phyloP scores from a whole-genome alignment of 306 rosid genomes.

The Cucurbita argyrosperma region DNA sequence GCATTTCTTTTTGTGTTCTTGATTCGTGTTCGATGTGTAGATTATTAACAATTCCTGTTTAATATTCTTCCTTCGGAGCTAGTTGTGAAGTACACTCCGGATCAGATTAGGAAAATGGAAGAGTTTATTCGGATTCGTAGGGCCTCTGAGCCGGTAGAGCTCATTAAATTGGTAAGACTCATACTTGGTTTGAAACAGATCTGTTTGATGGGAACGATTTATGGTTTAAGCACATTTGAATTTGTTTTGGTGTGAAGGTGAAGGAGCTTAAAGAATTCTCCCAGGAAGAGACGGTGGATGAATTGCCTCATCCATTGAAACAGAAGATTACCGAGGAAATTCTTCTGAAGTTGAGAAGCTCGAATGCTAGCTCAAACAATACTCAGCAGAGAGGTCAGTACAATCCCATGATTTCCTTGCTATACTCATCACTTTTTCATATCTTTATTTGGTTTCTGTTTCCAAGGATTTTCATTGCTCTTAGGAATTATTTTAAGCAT shows the following conservation, averaged over 20 bases:
- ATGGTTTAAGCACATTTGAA: background rate
- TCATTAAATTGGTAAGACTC: constrained; percentile 56
- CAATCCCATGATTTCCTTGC: background rate
- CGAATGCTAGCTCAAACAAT: constrained; percentile 28
- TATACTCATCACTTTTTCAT: background rate
- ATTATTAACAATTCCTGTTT: constrained; percentile 7
- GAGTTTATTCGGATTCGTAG: constrained; percentile 58
- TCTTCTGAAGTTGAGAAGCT: constrained; percentile 37
- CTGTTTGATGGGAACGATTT: background rate
- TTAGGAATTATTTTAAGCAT: background rate
- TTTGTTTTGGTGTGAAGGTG: constrained; percentile 30
- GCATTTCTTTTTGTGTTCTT: background rate
- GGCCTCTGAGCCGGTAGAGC: constrained; percentile 52
- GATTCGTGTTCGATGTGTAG: background rate
- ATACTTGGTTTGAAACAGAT: background rate
- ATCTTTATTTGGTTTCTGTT: background rate
- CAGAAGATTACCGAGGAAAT: constrained; percentile 55
- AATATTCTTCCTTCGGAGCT: constrained; percentile 6
- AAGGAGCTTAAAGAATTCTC: constrained; percentile 51
- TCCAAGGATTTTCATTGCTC: background rate
- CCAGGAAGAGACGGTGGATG: constrained; percentile 18
- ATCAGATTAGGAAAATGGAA: constrained; percentile 85
- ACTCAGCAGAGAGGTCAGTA: constrained; percentile 60
- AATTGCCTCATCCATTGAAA: constrained; percentile 59
- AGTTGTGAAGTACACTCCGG: constrained; percentile 67